These are phyloP conservation scores for Acacia crassicarpa DNA, from an alignment of 306 rosid genomes.

Conservation along the genomic window DNA sequence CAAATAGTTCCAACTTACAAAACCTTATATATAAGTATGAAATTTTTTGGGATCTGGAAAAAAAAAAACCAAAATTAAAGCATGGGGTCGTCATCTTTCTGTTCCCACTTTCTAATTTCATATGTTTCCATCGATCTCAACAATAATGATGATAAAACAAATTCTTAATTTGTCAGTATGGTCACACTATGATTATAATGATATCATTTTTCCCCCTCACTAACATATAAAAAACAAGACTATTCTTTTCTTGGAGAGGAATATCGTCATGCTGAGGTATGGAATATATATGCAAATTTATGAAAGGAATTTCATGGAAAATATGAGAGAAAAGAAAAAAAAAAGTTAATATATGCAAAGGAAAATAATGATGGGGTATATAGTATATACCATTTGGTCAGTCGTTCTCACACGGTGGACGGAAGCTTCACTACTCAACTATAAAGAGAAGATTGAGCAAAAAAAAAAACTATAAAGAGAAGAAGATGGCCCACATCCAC, in stretches of 20 bases:
- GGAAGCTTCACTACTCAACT: constrained; percentile 13
- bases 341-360: constrained; percentile 1
- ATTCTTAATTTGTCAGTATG: neutral
- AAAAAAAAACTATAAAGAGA: neutral
- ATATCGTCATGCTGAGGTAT: constrained; percentile 54
- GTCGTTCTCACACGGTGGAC: constrained; percentile 32
- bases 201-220: neutral
- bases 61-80: constrained; percentile 9
- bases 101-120: constrained; percentile 34
- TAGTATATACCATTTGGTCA: constrained; percentile 19
- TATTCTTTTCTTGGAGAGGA: neutral
- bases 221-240: constrained; percentile 17
- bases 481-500: constrained; percentile 28
- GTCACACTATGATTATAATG: neutral
- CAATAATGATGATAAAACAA: neutral
- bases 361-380: constrained; percentile 18
- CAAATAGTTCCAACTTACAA: constrained; percentile 26
- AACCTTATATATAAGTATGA: constrained; percentile 26
- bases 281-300: neutral
- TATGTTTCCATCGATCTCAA: constrained; percentile 20
- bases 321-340: neutral
- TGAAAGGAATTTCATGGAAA: neutral
- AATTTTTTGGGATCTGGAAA: constrained; percentile 34
- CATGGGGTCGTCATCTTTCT: constrained; percentile 31
- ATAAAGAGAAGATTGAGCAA: neutral